Base-by-base conservation (phyloP, 2,329 filamentous ascomycete genomes). In the Boeremia exigua region DNA sequence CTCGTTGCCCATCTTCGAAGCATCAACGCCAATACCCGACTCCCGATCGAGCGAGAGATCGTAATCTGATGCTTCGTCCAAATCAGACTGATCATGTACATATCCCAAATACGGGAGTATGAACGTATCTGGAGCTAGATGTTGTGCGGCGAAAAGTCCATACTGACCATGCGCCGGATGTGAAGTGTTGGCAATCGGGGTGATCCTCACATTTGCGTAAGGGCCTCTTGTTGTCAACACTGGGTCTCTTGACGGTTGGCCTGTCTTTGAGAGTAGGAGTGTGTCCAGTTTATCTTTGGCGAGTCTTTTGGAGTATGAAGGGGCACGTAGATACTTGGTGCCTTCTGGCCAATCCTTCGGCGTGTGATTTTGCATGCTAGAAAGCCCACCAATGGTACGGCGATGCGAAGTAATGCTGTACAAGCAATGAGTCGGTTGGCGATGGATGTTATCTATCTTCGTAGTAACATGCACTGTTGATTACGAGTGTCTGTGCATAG, bases 1-100 rank as follows among this genome's bases (percentile, higher is more conserved):
- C 61, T 84, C 81, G 59, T 84, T 84, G 27, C 81, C 82, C 59
- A 77, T 76, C 2, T 65, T 69, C 1, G 76, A 75, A 4, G 80
- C 81, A 61, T 84, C 82, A 9, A 83, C 76, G 15, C 78, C 77
- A 10, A 84, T 66, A 10, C 74, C 79, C 6, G 79, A 61, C 3
- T 83, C 80, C 19, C 80, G 75, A 65, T 83, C 81, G 12, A 84
- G 70, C 19, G 74, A 79, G 5, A 84, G 71, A 60, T 84, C 82
- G 67, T 84, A 84, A 65, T 82, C 76, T 15, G 78, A 81, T 4
- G 67, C 59, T 14, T 72, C 66, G 56, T 84, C 76, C 29, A 65
- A 70, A 42, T 79, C 72, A 52, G 63, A 66, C 42, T 77, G 76
- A 33, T 73, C 74, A 65, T 84, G 82, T 17, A 82, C 74, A 40